These are phyloP conservation scores for Pyrenophora tritici-repentis DNA, from an alignment of 2,329 filamentous ascomycete species.

Conservation along the genomic window DNA sequence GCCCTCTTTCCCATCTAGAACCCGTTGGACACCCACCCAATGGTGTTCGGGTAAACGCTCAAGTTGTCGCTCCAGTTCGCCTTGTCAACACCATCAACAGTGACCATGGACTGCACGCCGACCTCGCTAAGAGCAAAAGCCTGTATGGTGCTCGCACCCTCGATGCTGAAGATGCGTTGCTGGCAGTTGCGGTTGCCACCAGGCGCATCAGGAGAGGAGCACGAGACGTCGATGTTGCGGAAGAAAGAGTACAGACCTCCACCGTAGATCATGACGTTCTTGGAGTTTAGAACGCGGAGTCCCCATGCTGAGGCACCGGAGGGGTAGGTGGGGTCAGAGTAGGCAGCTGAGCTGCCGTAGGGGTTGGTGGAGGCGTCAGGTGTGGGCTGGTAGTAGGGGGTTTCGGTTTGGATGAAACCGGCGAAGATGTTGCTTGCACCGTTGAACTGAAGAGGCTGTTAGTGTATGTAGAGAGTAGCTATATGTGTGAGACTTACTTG, in stretches of 20 bases:
- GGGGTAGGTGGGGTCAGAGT: slow-evolving; percentile 71
- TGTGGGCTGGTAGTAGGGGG: slow-evolving; percentile 82
- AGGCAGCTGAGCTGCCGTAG: slow-evolving; percentile 60
- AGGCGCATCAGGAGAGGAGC: slow-evolving; percentile 29
- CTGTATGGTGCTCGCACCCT: slow-evolving; percentile 47
- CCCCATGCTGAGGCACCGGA: slow-evolving; percentile 61
- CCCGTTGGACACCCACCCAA: slow-evolving; percentile 43
- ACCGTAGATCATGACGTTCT: slow-evolving; percentile 65
- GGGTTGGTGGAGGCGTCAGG: slow-evolving; percentile 69
- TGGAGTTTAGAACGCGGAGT: slow-evolving; percentile 63
- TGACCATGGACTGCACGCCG: slow-evolving; percentile 54
- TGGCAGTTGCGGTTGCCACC: slow-evolving; percentile 53
- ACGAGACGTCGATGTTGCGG: slow-evolving; percentile 60
- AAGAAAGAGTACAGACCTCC: slow-evolving; percentile 73
- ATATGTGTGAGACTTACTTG: slow-evolving; percentile 52
- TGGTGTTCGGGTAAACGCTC: slow-evolving; percentile 46
- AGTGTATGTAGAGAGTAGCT: not conserved
- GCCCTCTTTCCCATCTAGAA: slow-evolving; percentile 17
- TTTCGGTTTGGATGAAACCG: slow-evolving; percentile 86
- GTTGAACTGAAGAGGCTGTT: slow-evolving; percentile 53
- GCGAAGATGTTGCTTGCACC: slow-evolving; percentile 81
- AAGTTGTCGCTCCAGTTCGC: slow-evolving; percentile 56
- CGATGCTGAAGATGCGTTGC: slow-evolving; percentile 56
- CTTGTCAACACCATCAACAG: slow-evolving; percentile 50
- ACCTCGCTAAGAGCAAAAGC: slow-evolving; percentile 59